These are phyloP conservation scores for Coniella vitis DNA, from an alignment of 2,329 filamentous ascomycete species.

Conservation along the genomic window DNA sequence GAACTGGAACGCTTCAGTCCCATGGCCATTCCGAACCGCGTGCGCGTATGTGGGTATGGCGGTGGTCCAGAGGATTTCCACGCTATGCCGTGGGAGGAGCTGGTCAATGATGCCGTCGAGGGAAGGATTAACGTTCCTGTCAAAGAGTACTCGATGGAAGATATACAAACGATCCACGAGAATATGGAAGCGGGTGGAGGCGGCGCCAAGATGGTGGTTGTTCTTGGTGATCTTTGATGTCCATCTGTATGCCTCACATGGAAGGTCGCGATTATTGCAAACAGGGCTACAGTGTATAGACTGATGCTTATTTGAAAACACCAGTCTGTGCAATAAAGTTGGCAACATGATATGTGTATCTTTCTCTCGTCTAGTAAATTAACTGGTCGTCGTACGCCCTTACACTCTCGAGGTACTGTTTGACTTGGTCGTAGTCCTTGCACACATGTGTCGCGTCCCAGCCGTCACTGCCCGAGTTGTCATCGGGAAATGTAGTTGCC, in stretches of 20 bases:
- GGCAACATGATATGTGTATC: too few species aligned
- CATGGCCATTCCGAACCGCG: slow-evolving; percentile 15
- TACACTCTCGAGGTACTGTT: slow-evolving; percentile 35
- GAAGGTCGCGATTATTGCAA: too few species aligned
- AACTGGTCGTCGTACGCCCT: slow-evolving; percentile 37
- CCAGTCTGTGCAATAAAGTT: too few species aligned
- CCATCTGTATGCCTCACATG: too few species aligned
- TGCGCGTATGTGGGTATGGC: slow-evolving; percentile 15
- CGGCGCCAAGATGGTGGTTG: slow-evolving; percentile 19
- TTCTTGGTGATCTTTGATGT: background rate
- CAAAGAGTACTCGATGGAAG: slow-evolving; percentile 18
- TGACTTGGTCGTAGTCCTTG: slow-evolving; percentile 36
- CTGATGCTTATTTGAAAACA: too few species aligned
- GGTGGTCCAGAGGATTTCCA: slow-evolving; percentile 17
- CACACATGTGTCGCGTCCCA: slow-evolving; percentile 43
- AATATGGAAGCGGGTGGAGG: slow-evolving; percentile 19
- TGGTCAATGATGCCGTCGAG: slow-evolving; percentile 17
- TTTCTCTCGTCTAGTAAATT: slow-evolving; percentile 28
- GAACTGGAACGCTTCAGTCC: slow-evolving; percentile 17
- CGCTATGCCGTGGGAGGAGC: slow-evolving; percentile 18
- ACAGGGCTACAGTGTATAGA: too few species aligned
- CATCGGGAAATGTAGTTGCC: slow-evolving; percentile 39
- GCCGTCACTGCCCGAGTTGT: slow-evolving; percentile 38
- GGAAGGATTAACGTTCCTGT: slow-evolving; percentile 18
- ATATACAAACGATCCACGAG: slow-evolving; percentile 19